Evolutionary conservation across 176 grass and related monocot species (phyloP).

Genomic region (Chrysopogon serrulatus): DNA sequence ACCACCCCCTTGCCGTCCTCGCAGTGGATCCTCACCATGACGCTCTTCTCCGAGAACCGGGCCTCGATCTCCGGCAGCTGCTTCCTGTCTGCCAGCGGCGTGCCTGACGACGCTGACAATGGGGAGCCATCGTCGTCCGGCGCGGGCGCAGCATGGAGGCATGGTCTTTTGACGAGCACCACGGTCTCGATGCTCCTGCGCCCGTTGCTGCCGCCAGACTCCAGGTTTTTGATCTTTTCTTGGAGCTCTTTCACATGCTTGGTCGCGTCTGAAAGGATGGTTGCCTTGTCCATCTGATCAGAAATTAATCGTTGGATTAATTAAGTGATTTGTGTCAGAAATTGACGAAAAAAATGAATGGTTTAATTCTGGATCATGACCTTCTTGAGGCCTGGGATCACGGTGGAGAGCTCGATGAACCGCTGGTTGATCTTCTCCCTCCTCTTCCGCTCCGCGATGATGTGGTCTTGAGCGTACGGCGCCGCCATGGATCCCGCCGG

Average conservation of each 20-base stretch:
- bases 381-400: constrained; percentile 79
- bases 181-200: constrained; percentile 24
- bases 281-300: constrained; percentile 69
- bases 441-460: constrained; percentile 68
- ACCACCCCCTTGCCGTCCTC: constrained; percentile 35
- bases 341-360: not conserved
- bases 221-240: constrained; percentile 47
- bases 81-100: not conserved
- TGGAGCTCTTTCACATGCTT: constrained; percentile 59
- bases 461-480: constrained; percentile 45
- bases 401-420: constrained; percentile 66
- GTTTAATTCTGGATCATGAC: not conserved
- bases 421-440: constrained; percentile 77
- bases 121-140: not conserved
- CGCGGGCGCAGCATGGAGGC: not conserved
- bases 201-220: constrained; percentile 4
- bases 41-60: constrained; percentile 31
- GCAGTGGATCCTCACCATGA: constrained; percentile 60
- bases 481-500: not conserved
- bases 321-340: not conserved
- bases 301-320: not conserved
- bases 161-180: constrained; percentile 41
- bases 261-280: constrained; percentile 57
- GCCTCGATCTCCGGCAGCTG: constrained; percentile 52
- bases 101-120: not conserved